Conservation (phyloP, 2,329 filamentous ascomycete genomes). For the Fusarium camptoceras region DNA sequence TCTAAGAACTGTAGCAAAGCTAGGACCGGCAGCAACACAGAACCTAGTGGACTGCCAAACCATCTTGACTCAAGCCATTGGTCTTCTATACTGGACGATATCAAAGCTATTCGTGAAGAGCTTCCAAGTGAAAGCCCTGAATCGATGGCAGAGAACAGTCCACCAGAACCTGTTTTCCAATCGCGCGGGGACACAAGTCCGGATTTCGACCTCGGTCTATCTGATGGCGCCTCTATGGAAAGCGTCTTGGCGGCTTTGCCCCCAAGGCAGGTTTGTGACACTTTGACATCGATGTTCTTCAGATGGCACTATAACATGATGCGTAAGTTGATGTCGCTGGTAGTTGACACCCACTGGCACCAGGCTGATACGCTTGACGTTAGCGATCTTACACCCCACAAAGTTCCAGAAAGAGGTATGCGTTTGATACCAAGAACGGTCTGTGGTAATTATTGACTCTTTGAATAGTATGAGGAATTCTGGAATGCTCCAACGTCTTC, state of each 20-base stretch:
- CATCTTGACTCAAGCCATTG: slow-evolving; percentile 52
- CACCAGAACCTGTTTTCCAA: not conserved
- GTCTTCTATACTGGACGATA: slow-evolving; percentile 52
- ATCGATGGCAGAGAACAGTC: rapidly evolving
- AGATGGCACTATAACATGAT: slow-evolving; percentile 42
- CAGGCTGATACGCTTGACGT: not conserved
- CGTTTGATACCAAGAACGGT: not conserved
- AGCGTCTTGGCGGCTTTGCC: slow-evolving; percentile 42
- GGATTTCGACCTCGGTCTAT: not conserved
- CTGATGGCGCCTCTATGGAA: not conserved
- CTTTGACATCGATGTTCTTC: slow-evolving; percentile 50
- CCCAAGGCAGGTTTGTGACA: slow-evolving; percentile 45
- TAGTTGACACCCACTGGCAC: not conserved
- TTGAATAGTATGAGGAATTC: slow-evolving; percentile 55
- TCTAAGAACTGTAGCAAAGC: rapidly evolving
- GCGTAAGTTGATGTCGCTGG: slow-evolving; percentile 22
- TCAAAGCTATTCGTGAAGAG: slow-evolving; percentile 50
- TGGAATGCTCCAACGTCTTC: slow-evolving; percentile 49
- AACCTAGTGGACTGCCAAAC: rapidly evolving
- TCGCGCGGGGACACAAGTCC: not conserved
- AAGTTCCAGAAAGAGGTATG: slow-evolving; percentile 47
- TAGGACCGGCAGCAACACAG: rapidly evolving
- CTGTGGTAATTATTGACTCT: not conserved
- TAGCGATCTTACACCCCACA: slow-evolving; percentile 45
- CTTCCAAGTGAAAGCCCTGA: slow-evolving; percentile 11